phyloP scores from a whole-genome alignment of 345 rosid species.

The Arabis hirsuta region DNA sequence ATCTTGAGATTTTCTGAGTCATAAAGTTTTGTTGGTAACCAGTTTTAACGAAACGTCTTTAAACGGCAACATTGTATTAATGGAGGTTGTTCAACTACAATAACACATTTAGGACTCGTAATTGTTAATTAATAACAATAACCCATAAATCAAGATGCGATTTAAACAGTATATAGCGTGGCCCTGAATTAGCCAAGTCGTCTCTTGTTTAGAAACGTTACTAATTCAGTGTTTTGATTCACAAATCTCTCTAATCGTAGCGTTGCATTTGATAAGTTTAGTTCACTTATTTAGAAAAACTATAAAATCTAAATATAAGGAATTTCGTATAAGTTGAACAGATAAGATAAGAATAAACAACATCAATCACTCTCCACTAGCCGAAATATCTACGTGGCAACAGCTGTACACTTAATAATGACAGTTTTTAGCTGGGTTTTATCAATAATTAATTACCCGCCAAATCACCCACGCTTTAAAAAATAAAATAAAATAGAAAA shows the following conservation, averaged over 20 bases:
- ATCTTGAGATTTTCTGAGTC: no score
- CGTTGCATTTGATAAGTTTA: not conserved
- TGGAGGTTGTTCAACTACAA: not conserved
- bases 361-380: constrained; percentile 38
- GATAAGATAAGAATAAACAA: constrained; percentile 38
- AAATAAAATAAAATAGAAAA: not conserved
- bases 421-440: constrained; percentile 30
- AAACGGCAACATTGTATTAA: not conserved
- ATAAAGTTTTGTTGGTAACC: not conserved
- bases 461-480: constrained; percentile 28
- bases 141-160: constrained; percentile 13
- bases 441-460: constrained; percentile 52
- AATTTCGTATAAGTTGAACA: constrained; percentile 15
- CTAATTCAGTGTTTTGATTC: constrained; percentile 2
- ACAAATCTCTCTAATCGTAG: not conserved
- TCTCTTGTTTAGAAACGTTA: constrained; percentile 22
- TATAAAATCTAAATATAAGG: constrained; percentile 3
- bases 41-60: not conserved
- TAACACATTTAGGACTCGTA: not conserved
- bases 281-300: not conserved
- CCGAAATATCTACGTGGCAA: constrained; percentile 37
- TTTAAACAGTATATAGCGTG: not conserved
- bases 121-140: constrained; percentile 14
- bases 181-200: constrained; percentile 15
- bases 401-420: constrained; percentile 45